phyloP scores from a whole-genome alignment of 169 alveolate species.

The Eimeria brunetti region DNA sequence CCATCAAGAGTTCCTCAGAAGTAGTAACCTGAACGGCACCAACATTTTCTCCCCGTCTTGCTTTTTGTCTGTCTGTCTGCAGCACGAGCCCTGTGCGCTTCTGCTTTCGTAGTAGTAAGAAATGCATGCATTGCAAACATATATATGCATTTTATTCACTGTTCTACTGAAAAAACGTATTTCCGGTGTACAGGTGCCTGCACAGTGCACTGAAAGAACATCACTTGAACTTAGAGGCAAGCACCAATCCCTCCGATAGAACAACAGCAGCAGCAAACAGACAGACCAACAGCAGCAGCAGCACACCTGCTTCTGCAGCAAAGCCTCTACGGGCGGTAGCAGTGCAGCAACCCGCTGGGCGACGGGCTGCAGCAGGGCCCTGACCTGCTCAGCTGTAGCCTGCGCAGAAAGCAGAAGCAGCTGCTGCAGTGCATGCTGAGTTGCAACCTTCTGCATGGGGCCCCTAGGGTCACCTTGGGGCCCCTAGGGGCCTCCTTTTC shows the following conservation, averaged over 20 bases:
- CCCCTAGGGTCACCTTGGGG: background rate
- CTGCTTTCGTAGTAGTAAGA: too few species aligned
- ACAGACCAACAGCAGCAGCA: background rate
- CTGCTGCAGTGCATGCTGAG: background rate
- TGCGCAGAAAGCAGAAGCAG: background rate
- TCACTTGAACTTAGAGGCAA: too few species aligned
- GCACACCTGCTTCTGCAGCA: conserved; percentile 46
- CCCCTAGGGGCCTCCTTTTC: background rate
- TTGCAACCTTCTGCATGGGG: background rate
- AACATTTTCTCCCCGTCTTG: too few species aligned
- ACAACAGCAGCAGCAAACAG: background rate
- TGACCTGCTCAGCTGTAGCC: conserved; percentile 54
- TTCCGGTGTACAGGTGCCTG: too few species aligned
- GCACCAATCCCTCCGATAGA: too few species aligned
- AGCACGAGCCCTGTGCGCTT: too few species aligned
- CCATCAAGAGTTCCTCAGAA: conserved; percentile 25
- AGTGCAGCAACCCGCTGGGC: conserved; percentile 1
- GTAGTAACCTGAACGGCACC: conserved; percentile 35
- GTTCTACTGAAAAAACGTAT: too few species aligned
- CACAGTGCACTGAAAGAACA: too few species aligned
- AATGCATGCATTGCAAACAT: too few species aligned
- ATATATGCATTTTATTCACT: too few species aligned
- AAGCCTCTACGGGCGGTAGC: conserved; percentile 13
- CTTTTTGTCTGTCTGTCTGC: too few species aligned
- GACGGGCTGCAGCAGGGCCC: conserved; percentile 40